Conservation (phyloP, 106 monocot species). For the Dendrobium officinale region DNA sequence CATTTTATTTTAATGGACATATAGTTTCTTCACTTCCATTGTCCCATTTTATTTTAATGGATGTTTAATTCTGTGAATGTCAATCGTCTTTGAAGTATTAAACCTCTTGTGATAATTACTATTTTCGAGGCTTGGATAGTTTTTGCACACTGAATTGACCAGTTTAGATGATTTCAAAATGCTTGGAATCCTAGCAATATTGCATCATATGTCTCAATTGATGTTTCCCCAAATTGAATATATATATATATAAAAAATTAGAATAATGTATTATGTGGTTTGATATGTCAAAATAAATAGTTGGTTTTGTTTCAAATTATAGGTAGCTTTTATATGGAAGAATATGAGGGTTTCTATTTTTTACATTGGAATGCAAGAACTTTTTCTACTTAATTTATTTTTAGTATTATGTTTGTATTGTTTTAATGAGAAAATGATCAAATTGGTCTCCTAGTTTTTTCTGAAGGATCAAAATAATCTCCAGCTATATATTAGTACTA, state of each 20-base stretch:
- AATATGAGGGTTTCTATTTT: neutral
- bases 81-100: neutral
- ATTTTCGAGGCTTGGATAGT: too few species aligned
- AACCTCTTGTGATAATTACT: neutral
- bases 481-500: too few species aligned
- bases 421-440: too few species aligned
- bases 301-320: neutral
- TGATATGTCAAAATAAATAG: neutral
- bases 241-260: neutral
- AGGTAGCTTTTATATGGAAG: neutral
- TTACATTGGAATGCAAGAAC: too few species aligned
- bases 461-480: too few species aligned
- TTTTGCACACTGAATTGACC: neutral
- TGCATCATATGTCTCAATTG: neutral
- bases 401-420: too few species aligned
- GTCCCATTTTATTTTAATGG: neutral
- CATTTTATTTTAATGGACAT: neutral
- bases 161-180: neutral
- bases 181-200: neutral
- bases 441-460: too few species aligned
- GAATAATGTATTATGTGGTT: neutral
- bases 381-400: too few species aligned
- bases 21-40: too few species aligned
- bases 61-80: neutral
- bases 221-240: neutral